Evolutionary conservation across 805 yeast genomes (phyloP).

Genomic region (Teunomyces atbi): DNA sequence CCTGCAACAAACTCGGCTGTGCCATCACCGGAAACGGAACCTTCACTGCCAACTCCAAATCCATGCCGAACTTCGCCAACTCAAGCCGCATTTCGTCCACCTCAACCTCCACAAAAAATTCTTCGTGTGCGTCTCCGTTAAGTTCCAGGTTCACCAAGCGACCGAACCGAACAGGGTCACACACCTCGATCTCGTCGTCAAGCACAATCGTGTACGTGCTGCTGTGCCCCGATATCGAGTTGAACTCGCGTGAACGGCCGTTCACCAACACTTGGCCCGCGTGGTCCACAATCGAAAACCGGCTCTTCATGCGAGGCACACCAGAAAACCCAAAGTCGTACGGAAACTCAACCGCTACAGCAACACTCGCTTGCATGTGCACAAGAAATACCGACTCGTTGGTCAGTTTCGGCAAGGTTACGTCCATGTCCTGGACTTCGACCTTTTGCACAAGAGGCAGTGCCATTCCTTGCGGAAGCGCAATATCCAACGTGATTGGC

Average conservation of each 20-base stretch:
- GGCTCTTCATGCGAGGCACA: conserved; percentile 8
- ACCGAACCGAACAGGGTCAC: conserved; percentile 14
- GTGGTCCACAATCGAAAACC: conserved; percentile 7
- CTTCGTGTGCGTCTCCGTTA: neutral
- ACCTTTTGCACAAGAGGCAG: neutral
- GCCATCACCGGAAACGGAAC: neutral
- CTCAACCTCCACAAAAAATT: conserved; percentile 11
- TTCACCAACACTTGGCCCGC: conserved; percentile 5
- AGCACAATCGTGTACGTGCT: conserved; percentile 7
- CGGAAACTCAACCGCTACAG: conserved; percentile 3
- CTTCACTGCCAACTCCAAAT: conserved; percentile 2
- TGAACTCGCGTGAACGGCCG: conserved; percentile 11
- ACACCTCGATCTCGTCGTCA: conserved; percentile 10
- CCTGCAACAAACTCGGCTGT: neutral
- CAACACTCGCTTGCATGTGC: conserved; percentile 6
- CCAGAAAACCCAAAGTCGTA: neutral
- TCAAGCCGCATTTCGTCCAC: conserved; percentile 12
- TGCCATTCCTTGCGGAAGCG: conserved; percentile 3
- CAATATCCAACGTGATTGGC: conserved; percentile 12
- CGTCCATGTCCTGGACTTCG: neutral
- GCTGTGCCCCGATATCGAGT: conserved; percentile 4
- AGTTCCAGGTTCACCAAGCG: conserved; percentile 12
- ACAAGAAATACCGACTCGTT: neutral
- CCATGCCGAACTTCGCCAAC: conserved; percentile 11
- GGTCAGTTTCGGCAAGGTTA: neutral